phyloP scores from a whole-genome alignment of 108 stramenopile species.

The Cyclostephanos tholiformis region DNA sequence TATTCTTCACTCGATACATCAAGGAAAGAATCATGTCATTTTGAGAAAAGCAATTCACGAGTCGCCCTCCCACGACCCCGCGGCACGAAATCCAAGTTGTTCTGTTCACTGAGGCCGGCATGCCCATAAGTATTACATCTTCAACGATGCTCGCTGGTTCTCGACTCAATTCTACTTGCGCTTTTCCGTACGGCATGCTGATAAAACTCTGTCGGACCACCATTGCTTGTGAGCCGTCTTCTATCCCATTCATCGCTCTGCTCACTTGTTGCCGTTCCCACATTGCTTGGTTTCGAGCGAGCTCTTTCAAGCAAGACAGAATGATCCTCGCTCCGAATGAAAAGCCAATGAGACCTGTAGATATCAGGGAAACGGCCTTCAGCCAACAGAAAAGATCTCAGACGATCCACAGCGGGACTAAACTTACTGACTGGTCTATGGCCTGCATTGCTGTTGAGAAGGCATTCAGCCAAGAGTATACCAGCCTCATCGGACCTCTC shows the following conservation, averaged over 20 bases:
- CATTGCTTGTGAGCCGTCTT: neutral
- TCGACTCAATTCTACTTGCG: neutral
- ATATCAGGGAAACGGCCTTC: neutral
- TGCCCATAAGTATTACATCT: constrained; percentile 38
- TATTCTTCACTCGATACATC: constrained; percentile 16
- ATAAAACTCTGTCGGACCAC: neutral
- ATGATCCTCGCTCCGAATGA: constrained; percentile 67
- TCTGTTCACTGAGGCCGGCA: neutral
- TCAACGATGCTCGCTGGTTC: constrained; percentile 49
- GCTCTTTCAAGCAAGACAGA: constrained; percentile 52
- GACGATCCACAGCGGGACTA: neutral
- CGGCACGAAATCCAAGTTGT: constrained; percentile 43
- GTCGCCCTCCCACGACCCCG: constrained; percentile 52
- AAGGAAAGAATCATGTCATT: constrained; percentile 55
- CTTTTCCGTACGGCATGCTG: neutral
- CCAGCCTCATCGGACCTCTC: constrained; percentile 58
- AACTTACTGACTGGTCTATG: constrained; percentile 52
- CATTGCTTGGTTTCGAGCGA: constrained; percentile 24
- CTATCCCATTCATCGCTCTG: neutral
- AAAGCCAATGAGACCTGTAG: constrained; percentile 63
- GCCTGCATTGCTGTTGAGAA: constrained; percentile 41
- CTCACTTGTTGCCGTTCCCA: constrained; percentile 13
- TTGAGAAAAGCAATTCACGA: constrained; percentile 56
- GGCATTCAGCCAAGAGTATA: constrained; percentile 45
- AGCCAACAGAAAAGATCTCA: neutral